Conservation (phyloP, 495 filamentous ascomycete genomes). For the Poronia punctata region DNA sequence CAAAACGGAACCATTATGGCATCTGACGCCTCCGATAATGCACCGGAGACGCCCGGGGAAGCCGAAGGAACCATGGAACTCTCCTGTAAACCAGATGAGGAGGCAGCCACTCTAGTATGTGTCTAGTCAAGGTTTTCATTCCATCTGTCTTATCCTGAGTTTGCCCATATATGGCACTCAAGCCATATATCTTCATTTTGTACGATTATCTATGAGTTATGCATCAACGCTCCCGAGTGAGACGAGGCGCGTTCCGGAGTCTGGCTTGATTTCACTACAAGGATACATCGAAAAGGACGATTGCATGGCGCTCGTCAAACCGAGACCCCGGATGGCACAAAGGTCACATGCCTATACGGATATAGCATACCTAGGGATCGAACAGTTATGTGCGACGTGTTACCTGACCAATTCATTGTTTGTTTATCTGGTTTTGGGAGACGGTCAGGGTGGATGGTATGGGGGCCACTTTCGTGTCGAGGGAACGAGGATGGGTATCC, state of each 20-base stretch:
- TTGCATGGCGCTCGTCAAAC: too few species aligned
- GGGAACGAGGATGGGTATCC: too few species aligned
- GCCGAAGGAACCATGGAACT: constrained; percentile 5
- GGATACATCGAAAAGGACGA: constrained; percentile 3
- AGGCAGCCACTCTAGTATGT: constrained; percentile 1
- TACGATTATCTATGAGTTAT: constrained; percentile 7
- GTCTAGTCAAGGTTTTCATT: not conserved
- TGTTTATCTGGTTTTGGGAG: too few species aligned
- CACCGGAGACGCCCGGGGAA: constrained; percentile 12
- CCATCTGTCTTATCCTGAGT: too few species aligned
- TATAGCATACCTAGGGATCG: too few species aligned
- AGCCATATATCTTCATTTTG: not conserved
- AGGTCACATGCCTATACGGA: too few species aligned
- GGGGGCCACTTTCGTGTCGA: too few species aligned
- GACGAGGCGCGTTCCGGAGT: constrained; percentile 2
- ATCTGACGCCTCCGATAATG: constrained; percentile 14
- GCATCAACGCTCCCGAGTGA: constrained; percentile 8
- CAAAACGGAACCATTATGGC: constrained; percentile 11
- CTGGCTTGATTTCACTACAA: constrained; percentile 4
- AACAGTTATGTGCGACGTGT: too few species aligned
- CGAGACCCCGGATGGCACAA: too few species aligned
- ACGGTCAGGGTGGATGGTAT: too few species aligned
- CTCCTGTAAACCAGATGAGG: not conserved
- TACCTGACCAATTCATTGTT: too few species aligned
- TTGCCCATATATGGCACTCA: not conserved